Conservation (phyloP, 2,329 filamentous ascomycete species). For the Sporothrix luriei region DNA sequence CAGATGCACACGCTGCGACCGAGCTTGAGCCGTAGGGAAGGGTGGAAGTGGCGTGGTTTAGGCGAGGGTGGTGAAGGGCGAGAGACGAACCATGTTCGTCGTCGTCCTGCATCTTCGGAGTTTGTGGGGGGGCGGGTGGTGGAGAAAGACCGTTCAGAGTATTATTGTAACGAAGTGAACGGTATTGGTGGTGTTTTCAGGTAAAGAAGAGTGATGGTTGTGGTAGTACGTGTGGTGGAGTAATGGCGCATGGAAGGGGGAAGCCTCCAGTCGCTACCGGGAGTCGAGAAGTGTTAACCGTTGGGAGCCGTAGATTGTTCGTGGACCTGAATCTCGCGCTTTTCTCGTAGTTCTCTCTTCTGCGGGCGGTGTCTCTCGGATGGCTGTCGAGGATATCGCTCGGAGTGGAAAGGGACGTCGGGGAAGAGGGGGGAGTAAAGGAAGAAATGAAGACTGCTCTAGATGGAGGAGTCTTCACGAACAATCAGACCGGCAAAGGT, state of each 20-base stretch:
- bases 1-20: constrained; percentile 72
- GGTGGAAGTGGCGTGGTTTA: constrained; percentile 51
- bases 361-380: constrained; percentile 8
- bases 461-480: constrained; percentile 54
- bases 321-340: constrained; percentile 35
- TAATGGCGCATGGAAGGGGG: constrained; percentile 31
- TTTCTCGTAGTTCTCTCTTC: constrained; percentile 33
- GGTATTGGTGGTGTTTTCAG: constrained; percentile 25
- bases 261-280: constrained; percentile 37
- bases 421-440: constrained; percentile 25
- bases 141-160: neutral
- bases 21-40: constrained; percentile 65
- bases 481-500: constrained; percentile 57
- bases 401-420: constrained; percentile 36
- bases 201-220: neutral
- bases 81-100: constrained; percentile 57
- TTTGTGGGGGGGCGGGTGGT: constrained; percentile 33
- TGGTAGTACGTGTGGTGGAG: constrained; percentile 35
- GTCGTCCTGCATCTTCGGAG: constrained; percentile 61
- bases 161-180: neutral
- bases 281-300: constrained; percentile 34
- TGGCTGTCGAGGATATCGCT: constrained; percentile 36
- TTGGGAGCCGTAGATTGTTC: constrained; percentile 35
- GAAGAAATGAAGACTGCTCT: constrained; percentile 46
- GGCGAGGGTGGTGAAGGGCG: constrained; percentile 43